phyloP scores from a whole-genome alignment of 805 yeast species.

The Naumovozyma baii region DNA sequence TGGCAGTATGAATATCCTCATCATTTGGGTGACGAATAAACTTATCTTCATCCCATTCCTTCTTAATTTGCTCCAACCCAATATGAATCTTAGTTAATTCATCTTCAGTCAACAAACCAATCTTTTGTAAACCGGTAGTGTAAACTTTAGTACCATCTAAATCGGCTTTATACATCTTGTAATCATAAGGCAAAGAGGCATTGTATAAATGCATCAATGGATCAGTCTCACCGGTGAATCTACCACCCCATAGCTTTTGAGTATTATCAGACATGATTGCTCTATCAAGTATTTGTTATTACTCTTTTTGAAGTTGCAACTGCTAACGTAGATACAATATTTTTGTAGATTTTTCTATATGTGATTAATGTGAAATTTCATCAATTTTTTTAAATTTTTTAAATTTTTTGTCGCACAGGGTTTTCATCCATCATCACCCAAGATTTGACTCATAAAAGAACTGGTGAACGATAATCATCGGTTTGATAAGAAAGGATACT shows the following conservation, averaged over 20 bases:
- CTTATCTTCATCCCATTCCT: slow-evolving; percentile 79
- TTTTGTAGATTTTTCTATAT: no score
- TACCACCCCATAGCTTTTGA: slow-evolving; percentile 91
- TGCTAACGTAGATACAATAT: no score
- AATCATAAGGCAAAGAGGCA: slow-evolving; percentile 92
- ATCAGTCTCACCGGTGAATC: slow-evolving; percentile 94
- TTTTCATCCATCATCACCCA: no score
- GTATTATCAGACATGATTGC: slow-evolving; percentile 29
- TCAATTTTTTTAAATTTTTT: background rate
- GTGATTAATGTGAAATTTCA: background rate
- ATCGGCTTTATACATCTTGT: slow-evolving; percentile 91
- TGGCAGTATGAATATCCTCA: slow-evolving; percentile 98
- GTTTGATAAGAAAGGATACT: no score
- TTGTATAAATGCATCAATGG: slow-evolving; percentile 96
- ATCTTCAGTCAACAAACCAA: slow-evolving; percentile 60
- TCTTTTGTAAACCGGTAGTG: slow-evolving; percentile 73
- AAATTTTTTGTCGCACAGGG: background rate
- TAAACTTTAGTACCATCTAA: slow-evolving; percentile 89
- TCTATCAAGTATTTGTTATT: no score
- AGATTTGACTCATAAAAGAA: no score
- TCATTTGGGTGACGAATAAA: slow-evolving; percentile 39
- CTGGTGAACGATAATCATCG: no score
- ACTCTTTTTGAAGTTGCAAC: no score
- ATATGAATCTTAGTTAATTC: slow-evolving; percentile 76
- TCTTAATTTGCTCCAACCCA: slow-evolving; percentile 61